Evolutionary conservation across 768 basidiomycete genomes (phyloP).

Genomic region (Suillus subalutaceus): DNA sequence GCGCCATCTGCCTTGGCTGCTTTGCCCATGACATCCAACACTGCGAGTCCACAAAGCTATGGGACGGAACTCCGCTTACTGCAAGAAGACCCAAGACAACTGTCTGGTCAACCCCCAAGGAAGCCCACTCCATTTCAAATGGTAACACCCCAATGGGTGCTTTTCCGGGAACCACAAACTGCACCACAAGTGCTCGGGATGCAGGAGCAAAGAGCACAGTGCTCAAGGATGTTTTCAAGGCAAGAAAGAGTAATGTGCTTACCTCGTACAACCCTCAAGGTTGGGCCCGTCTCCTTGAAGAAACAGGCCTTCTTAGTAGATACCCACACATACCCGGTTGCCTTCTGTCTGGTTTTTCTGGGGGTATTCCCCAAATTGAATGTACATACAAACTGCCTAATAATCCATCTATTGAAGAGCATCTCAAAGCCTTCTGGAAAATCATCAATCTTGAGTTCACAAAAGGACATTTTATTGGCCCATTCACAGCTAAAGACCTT

Average conservation of each 20-base stretch:
- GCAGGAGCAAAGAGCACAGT: conserved; percentile 26
- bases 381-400: conserved; percentile 1
- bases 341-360: not conserved
- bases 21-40: conserved; percentile 26
- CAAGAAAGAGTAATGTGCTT: not conserved
- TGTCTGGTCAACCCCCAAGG: not conserved
- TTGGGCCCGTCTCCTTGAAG: not conserved
- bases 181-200: conserved; percentile 46
- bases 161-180: too few relatives aligned
- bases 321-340: not conserved
- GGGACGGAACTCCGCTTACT: not conserved
- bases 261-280: not conserved
- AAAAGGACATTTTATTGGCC: conserved; percentile 35
- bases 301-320: not conserved
- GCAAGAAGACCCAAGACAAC: not conserved
- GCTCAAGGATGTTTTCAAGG: conserved; percentile 8
- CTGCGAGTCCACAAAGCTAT: conserved; percentile 14
- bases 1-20: too few relatives aligned
- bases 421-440: not conserved
- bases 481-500: conserved; percentile 22
- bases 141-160: too few relatives aligned
- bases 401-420: not conserved
- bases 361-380: not conserved
- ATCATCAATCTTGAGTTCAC: conserved; percentile 16
- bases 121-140: too few relatives aligned